Evolutionary conservation across 768 basidiomycete genomes (phyloP).

Genomic region (Cyclocybe aegerita): DNA sequence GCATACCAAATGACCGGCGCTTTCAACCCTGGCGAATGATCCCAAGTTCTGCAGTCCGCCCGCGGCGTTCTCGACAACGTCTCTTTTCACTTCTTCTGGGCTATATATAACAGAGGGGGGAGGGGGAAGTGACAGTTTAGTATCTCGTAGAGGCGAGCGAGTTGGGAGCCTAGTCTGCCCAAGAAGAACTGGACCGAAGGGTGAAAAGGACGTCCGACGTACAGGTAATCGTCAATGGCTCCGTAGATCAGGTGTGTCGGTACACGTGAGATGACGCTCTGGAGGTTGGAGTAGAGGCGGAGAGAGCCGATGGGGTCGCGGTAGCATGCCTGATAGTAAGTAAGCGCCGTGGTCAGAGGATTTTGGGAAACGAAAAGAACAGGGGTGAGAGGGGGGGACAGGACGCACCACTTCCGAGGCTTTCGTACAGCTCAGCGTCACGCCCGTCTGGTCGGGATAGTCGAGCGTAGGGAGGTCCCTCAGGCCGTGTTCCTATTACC

Average conservation of each 20-base stretch:
- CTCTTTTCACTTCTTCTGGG: slow-evolving; percentile 32
- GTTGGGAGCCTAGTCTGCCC: not conserved
- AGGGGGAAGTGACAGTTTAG: no score
- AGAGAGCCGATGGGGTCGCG: slow-evolving; percentile 32
- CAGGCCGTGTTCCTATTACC: slow-evolving; percentile 41
- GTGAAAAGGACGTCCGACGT: slow-evolving; percentile 4
- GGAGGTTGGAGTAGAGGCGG: slow-evolving; percentile 33
- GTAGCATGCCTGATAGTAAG: slow-evolving; percentile 36
- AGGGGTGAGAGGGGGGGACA: not conserved
- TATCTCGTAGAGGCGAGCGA: no score
- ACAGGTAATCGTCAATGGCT: slow-evolving; percentile 43
- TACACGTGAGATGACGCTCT: slow-evolving; percentile 26
- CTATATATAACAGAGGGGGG: no score
- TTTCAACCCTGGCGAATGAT: slow-evolving; percentile 35
- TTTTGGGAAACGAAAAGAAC: not conserved
- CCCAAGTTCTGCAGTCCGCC: slow-evolving; percentile 36
- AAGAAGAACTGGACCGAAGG: not conserved
- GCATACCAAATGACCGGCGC: slow-evolving; percentile 42
- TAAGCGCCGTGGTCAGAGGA: no score
- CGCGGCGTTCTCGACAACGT: slow-evolving; percentile 30
- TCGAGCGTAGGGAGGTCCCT: slow-evolving; percentile 37
- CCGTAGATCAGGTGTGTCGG: slow-evolving; percentile 50
- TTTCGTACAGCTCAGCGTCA: slow-evolving; percentile 49
- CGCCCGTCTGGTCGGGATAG: slow-evolving; percentile 45
- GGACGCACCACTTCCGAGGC: slow-evolving; percentile 41